Percentiles rank a stretch among this genome's conserved stretches.
These are phyloP conservation scores for Cydonia oblonga DNA, from an alignment of 331 rosid genomes.

Conservation along the genomic window DNA sequence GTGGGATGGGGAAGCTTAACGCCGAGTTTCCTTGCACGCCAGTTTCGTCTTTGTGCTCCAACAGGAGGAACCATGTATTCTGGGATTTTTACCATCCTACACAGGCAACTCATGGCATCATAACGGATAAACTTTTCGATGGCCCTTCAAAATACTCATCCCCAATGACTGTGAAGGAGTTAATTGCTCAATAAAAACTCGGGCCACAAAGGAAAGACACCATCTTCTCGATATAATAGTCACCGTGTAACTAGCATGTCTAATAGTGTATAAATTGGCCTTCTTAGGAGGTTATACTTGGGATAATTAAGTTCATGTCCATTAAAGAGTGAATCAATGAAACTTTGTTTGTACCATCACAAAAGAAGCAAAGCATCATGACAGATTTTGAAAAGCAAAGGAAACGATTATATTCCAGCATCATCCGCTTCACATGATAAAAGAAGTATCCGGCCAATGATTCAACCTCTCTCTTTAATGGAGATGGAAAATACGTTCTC, in stretches of 20 bases:
- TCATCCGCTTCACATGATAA: neutral
- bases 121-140: conserved; percentile 33
- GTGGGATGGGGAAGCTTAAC: conserved; percentile 57
- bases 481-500: neutral
- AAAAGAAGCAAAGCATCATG: neutral
- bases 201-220: conserved; percentile 20
- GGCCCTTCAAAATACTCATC: conserved; percentile 42
- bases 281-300: neutral
- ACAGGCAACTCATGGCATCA: conserved; percentile 39
- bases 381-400: neutral
- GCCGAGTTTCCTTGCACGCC: conserved; percentile 47
- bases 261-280: neutral
- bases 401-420: neutral
- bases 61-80: conserved; percentile 53
- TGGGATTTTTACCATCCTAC: conserved; percentile 80
- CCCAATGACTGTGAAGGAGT: conserved; percentile 53
- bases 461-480: neutral
- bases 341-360: neutral
- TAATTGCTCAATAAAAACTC: neutral
- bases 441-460: neutral
- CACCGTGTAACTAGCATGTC: too few species aligned
- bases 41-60: conserved; percentile 40
- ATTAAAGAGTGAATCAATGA: neutral
- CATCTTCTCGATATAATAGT: neutral
- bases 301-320: neutral